Evolutionary conservation across 352 stramenopile species (phyloP).

Genomic region (Blastocystis sp.): DNA sequence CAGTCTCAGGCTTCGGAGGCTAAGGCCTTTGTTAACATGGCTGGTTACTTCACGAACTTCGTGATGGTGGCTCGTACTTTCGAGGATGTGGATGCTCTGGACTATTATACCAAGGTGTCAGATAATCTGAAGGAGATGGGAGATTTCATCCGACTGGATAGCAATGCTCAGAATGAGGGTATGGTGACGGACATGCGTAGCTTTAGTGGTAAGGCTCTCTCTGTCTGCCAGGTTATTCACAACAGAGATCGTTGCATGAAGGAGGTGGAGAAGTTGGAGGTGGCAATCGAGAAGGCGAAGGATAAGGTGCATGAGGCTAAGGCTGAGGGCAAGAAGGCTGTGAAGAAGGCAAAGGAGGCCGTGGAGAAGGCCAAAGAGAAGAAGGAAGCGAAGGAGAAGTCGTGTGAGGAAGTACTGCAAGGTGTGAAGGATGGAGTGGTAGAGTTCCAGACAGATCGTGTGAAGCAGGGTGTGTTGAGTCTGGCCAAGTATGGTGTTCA

Average conservation of each 20-base stretch:
- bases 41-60: constrained; percentile 57
- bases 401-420: constrained; percentile 41
- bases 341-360: constrained; percentile 59
- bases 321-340: constrained; percentile 58
- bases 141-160: constrained; percentile 21
- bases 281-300: constrained; percentile 48
- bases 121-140: constrained; percentile 49
- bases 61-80: constrained; percentile 57
- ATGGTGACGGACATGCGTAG: constrained; percentile 31
- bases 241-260: constrained; percentile 43
- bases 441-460: constrained; percentile 48
- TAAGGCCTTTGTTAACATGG: constrained; percentile 9
- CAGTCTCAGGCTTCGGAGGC: not conserved
- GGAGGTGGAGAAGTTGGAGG: constrained; percentile 46
- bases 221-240: constrained; percentile 54
- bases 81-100: constrained; percentile 40
- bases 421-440: constrained; percentile 60
- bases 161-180: constrained; percentile 47
- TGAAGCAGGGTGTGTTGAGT: constrained; percentile 3
- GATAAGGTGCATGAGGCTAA: constrained; percentile 53
- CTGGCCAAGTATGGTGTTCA: not conserved
- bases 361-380: constrained; percentile 61
- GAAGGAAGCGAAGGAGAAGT: constrained; percentile 31
- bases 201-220: constrained; percentile 54
- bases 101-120: constrained; percentile 55